Percentiles rank a stretch among this genome's conserved stretches.
phyloP scores from a whole-genome alignment of 345 rosid genomes.

The Capsella bursapastoris region DNA sequence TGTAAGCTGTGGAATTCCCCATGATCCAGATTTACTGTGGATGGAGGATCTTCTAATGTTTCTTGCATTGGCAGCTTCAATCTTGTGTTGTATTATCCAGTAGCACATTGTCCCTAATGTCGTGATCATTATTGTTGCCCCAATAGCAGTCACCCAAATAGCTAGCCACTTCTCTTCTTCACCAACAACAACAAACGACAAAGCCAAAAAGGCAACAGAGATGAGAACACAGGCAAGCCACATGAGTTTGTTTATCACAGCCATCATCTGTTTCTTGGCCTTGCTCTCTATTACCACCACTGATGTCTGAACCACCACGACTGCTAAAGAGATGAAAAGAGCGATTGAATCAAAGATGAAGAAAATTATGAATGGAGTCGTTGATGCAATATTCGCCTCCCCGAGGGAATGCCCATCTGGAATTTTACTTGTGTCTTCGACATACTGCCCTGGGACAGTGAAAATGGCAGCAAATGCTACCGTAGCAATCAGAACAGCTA shows the following conservation, averaged over 20 bases:
- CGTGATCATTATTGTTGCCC: constrained; percentile 77
- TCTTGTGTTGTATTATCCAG: constrained; percentile 80
- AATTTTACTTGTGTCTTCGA: constrained; percentile 50
- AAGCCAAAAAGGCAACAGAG: constrained; percentile 73
- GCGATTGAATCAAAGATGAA: constrained; percentile 79
- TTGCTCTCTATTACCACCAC: constrained; percentile 87
- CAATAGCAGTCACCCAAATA: constrained; percentile 70
- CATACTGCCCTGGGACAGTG: constrained; percentile 83
- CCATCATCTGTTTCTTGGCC: constrained; percentile 94
- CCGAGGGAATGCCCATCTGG: constrained; percentile 62
- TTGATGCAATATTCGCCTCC: constrained; percentile 66
- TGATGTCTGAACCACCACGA: constrained; percentile 86
- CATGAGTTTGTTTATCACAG: constrained; percentile 83
- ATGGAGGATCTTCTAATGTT: constrained; percentile 64
- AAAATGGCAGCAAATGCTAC: constrained; percentile 88
- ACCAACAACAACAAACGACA: constrained; percentile 82
- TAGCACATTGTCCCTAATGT: constrained; percentile 86
- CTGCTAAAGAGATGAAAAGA: constrained; percentile 86
- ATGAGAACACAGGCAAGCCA: constrained; percentile 86
- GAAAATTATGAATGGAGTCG: constrained; percentile 66
- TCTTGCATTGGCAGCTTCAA: constrained; percentile 69
- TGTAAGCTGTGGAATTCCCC: constrained; percentile 58
- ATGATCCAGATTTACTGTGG: constrained; percentile 68
- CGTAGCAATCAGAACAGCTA: constrained; percentile 85
- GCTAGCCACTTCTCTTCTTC: constrained; percentile 70